These are phyloP conservation scores for Magnaporthiopsis poae DNA, from an alignment of 2,329 filamentous ascomycete genomes.

Conservation along the genomic window DNA sequence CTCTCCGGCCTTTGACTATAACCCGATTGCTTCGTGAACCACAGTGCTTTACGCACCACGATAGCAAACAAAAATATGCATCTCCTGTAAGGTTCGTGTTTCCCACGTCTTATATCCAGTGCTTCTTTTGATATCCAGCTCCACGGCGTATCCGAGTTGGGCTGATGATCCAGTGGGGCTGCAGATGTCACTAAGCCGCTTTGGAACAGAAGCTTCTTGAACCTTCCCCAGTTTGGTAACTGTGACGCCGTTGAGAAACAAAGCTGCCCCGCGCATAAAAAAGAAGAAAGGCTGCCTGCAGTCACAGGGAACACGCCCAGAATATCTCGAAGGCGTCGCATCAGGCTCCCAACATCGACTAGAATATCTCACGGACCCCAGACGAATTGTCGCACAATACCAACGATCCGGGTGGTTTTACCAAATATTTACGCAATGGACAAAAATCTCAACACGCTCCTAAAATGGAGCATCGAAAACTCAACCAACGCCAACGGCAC, in stretches of 20 bases:
- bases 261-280: neutral
- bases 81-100: too few species aligned
- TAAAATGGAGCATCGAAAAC: slow-evolving; percentile 29
- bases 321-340: neutral
- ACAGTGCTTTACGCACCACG: too few species aligned
- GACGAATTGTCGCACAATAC: neutral
- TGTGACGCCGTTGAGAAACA: slow-evolving; percentile 5
- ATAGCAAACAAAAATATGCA: too few species aligned
- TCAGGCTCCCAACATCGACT: neutral
- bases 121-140: neutral
- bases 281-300: slow-evolving; percentile 7
- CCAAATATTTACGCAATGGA: slow-evolving; percentile 13
- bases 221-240: slow-evolving; percentile 21
- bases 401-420: neutral
- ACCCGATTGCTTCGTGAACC: too few species aligned
- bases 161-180: neutral
- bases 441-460: slow-evolving; percentile 25
- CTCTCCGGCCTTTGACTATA: too few species aligned
- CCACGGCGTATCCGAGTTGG: too few species aligned
- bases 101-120: neutral
- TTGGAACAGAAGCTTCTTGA: slow-evolving; percentile 26
- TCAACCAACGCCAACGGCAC: slow-evolving; percentile 11
- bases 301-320: slow-evolving; percentile 1
- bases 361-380: neutral
- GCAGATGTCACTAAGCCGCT: slow-evolving; percentile 17